Conservation (phyloP, 345 rosid genomes). For the Eucalyptus cloeziana region DNA sequence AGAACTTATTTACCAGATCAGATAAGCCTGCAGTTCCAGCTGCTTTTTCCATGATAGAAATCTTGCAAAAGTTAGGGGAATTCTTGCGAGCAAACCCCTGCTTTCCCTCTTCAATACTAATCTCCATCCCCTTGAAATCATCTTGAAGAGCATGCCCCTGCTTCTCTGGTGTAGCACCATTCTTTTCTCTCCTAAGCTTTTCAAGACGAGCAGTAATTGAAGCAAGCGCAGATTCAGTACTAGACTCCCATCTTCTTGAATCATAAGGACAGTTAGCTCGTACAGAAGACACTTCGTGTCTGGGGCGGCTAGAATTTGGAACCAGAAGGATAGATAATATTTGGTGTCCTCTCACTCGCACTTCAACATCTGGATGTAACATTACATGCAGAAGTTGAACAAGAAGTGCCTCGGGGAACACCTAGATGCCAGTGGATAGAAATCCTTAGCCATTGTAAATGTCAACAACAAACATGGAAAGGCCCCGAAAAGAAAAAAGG, state of each 20-base stretch:
- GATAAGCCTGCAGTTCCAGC: constrained; percentile 29
- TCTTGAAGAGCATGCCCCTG: constrained; percentile 23
- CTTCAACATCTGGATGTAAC: constrained; percentile 80
- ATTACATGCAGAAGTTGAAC: constrained; percentile 71
- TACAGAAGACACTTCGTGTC: constrained; percentile 41
- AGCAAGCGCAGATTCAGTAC: constrained; percentile 54
- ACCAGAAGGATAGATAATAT: constrained; percentile 74
- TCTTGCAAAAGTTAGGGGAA: constrained; percentile 56
- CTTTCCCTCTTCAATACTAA: constrained; percentile 32
- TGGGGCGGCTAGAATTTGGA: constrained; percentile 42
- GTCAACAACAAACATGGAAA: neutral
- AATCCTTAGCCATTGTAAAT: neutral
- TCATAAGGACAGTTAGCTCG: constrained; percentile 50
- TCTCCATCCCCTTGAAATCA: constrained; percentile 29
- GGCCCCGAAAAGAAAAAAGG: neutral
- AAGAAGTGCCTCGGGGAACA: constrained; percentile 77
- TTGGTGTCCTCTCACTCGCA: constrained; percentile 81
- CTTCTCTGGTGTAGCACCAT: constrained; percentile 37
- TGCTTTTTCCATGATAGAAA: constrained; percentile 55
- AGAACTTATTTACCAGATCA: constrained; percentile 26
- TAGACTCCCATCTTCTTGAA: constrained; percentile 52
- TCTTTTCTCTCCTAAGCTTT: constrained; percentile 77
- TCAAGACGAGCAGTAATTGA: constrained; percentile 71
- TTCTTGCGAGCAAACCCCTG: constrained; percentile 30
- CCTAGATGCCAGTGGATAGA: constrained; percentile 15